Evolutionary conservation across 2,329 filamentous ascomycete species (phyloP), one percentile per base, ranked within the genome.

Genomic region (Fusarium sp.): DNA sequence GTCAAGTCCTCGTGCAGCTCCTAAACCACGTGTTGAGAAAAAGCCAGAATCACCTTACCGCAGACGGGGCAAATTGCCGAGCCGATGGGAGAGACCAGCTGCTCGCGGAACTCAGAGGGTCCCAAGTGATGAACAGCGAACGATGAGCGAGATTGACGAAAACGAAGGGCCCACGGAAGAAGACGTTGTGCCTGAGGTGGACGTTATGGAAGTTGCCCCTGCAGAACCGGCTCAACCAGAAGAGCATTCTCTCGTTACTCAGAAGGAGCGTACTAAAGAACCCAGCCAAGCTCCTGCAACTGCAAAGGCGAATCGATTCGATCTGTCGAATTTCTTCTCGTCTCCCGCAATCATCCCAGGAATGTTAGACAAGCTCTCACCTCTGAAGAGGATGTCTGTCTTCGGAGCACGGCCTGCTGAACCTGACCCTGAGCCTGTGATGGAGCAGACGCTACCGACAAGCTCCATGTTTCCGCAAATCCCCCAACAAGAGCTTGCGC

Each of bases 321-420:
- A 88, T 54, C 78, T 89, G 4, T 81, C 84, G 8, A 80, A 81
- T 10, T 89, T 89, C 74, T 89, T 89, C 73, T 89, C 87, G 0
- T 89, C 87, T 4, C 86, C 87, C 1, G 82, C 83, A 7, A 73
- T 77, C 2, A 76, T 83, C 41, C 79, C 80, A 21, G 77, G 75
- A 26, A 76, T 78, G 67, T 48, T 80, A 37, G 72, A 75, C 8
- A 79, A 79, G 54, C 58, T 78, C 14, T 71, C 77, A n/a, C 72
- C 76, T 18, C 57, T 58, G 11, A 77, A 73, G 59, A 61, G 72
- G 16, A 67, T 57, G 45, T 62, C 70, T 3, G 48, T 64, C 34
- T 62, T 69, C 21, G 71, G 66, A 19, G 25, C 60, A 5, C 62
- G 58, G 10, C 48, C 70, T n/a, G 59, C 21, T 12, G 72, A 67